These are phyloP conservation scores for Tulasnella sp. DNA, from an alignment of 768 basidiomycete genomes.

Conservation along the genomic window DNA sequence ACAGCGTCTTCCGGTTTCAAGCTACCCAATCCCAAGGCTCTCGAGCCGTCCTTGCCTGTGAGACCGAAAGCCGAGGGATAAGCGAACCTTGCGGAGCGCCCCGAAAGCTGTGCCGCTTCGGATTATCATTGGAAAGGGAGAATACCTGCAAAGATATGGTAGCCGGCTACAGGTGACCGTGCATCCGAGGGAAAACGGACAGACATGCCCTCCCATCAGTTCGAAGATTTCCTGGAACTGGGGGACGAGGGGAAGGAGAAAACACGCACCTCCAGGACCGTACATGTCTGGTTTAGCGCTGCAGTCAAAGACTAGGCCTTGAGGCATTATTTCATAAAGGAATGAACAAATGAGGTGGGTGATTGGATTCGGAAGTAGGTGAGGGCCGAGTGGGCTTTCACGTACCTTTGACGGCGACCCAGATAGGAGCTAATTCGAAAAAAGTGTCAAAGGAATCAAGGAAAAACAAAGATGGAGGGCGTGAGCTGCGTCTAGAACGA, in stretches of 20 bases:
- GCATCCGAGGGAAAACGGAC: not conserved
- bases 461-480: not conserved
- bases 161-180: conserved; percentile 41
- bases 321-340: conserved; percentile 4
- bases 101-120: conserved; percentile 20
- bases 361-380: conserved; percentile 4
- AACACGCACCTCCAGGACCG: conserved; percentile 53
- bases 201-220: not conserved
- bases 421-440: conserved; percentile 52
- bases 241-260: not conserved
- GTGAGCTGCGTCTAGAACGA: not conserved
- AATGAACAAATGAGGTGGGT: not conserved
- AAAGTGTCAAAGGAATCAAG: conserved; percentile 1
- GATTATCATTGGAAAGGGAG: conserved; percentile 9
- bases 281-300: conserved; percentile 81
- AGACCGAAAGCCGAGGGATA: not conserved
- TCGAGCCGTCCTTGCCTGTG: conserved; percentile 82
- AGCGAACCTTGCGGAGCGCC: not conserved
- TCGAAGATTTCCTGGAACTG: not conserved
- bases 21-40: conserved; percentile 84
- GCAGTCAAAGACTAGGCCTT: conserved; percentile 89
- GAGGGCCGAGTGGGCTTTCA: conserved; percentile 3
- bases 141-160: conserved; percentile 67
- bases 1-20: conserved; percentile 81
- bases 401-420: conserved; percentile 87